Evolutionary conservation across 1,284 basidiomycete species (phyloP).

Genomic region (Puccinia triticina): DNA sequence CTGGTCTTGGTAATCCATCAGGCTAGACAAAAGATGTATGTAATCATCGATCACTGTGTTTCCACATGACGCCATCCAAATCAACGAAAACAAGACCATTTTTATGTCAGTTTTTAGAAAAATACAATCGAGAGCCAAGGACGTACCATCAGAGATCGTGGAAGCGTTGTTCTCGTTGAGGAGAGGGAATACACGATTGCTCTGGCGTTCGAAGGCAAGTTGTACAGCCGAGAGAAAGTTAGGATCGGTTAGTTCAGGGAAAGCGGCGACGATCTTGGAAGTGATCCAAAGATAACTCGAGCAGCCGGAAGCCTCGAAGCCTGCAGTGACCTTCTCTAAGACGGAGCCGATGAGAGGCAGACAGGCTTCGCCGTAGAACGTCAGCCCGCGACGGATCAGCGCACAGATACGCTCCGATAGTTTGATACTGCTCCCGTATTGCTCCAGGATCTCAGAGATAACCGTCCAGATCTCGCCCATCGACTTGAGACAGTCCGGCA

Average conservation of each 20-base stretch:
- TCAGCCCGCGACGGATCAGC: constrained; percentile 81
- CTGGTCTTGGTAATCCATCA: constrained; percentile 72
- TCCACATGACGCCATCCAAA: background rate
- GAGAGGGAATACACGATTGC: constrained; percentile 58
- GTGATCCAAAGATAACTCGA: constrained; percentile 93
- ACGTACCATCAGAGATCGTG: constrained; percentile 42
- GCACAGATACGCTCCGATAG: constrained; percentile 83
- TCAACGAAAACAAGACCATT: background rate
- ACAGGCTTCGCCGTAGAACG: constrained; percentile 74
- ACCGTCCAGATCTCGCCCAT: constrained; percentile 80
- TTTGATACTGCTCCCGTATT: constrained; percentile 77
- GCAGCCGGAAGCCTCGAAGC: constrained; percentile 80
- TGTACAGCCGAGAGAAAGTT: constrained; percentile 64
- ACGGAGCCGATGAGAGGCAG: constrained; percentile 73
- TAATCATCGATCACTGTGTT: constrained; percentile 89
- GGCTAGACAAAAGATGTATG: constrained; percentile 75
- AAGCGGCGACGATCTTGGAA: constrained; percentile 68
- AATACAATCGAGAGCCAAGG: background rate
- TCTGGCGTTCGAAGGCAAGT: constrained; percentile 74
- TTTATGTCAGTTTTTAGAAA: background rate
- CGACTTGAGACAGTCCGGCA: constrained; percentile 75
- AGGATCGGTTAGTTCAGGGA: constrained; percentile 65
- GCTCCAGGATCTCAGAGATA: constrained; percentile 76
- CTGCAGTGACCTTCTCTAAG: constrained; percentile 72
- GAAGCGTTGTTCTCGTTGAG: constrained; percentile 6